phyloP scores from a whole-genome alignment of 306 rosid species.

The Prunus davidiana region DNA sequence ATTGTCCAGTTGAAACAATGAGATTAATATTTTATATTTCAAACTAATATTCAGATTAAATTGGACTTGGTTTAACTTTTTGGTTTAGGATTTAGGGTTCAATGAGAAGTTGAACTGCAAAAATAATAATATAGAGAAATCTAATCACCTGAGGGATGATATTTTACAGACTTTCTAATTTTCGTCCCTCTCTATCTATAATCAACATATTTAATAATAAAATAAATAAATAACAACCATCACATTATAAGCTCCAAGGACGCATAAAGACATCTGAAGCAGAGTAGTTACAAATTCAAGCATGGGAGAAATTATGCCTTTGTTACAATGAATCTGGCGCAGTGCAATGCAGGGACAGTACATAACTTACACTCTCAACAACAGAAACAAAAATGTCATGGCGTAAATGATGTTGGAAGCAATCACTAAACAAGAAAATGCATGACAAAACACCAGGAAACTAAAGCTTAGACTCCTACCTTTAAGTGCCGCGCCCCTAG shows the following conservation, averaged over 20 bases:
- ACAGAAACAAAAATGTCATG: slow-evolving; percentile 4
- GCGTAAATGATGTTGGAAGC: not conserved
- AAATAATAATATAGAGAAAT: too few species aligned
- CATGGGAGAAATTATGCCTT: not conserved
- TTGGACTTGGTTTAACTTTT: not conserved
- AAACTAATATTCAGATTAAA: not conserved
- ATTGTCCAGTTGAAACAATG: not conserved
- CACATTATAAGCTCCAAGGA: too few species aligned
- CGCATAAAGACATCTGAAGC: too few species aligned
- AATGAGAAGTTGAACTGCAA: too few species aligned
- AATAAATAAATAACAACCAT: too few species aligned
- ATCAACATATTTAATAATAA: too few species aligned
- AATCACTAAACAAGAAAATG: not conserved
- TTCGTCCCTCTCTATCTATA: too few species aligned
- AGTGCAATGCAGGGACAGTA: not conserved
- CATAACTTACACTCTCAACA: not conserved
- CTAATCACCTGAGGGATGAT: too few species aligned
- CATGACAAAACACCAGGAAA: slow-evolving; percentile 3
- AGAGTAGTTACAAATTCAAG: too few species aligned
- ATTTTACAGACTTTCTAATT: too few species aligned
- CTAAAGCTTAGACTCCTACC: slow-evolving; percentile 38
- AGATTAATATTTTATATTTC: not conserved
- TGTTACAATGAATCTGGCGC: not conserved
- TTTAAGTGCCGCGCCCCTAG: slow-evolving; percentile 57
- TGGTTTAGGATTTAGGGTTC: not conserved